Base-by-base conservation (phyloP, 2,329 filamentous ascomycete species). In the Penicillium vulpinum region DNA sequence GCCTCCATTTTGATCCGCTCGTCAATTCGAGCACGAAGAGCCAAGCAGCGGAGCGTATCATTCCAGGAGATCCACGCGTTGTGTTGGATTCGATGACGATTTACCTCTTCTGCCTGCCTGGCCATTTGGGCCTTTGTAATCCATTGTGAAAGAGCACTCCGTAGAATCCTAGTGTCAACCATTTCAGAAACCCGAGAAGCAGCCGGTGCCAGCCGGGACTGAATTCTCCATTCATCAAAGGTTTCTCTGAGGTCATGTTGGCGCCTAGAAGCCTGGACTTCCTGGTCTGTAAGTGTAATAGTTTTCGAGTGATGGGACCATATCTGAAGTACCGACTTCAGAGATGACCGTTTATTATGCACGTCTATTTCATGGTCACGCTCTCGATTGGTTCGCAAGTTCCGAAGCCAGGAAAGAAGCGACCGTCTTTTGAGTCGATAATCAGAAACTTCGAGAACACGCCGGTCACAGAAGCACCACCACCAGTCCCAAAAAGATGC, bases 61-160 rank as follows among this genome's bases (percentile, higher is more conserved):
- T 87, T 88, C 86, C 86, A 88, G 11, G 76, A 74, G 1, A 80
- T 85, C 76, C 83, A 85, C 4, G 82, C 77, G 67, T 84, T 85
- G 48, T 79, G 80, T 48, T 86, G 65, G 28, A 87, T 68, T 44
- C 84, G 80, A 61, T 76, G 69, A 11, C 75, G 79, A 65, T 87
- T 78, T 31, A 83, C 72, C 48, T 77, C 71, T 22, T 74, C 71
- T 18, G 85, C 85, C 62, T 79, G 74, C 45, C 72, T 73, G 33
- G 79, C 73, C 62, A 79, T 74, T 38, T 72, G 68, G 47, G 75
- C 61, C 46, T 76, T 79, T 24, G 75, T 70, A 15, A 76, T 73
- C 85, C 85, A 88, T 18, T 75, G 71, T 9, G 69, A 67, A 33
- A 86, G 78, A 13, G 75, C 72, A 18, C 75, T 76, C 38, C 76